These are phyloP conservation scores for Camelina hispida DNA, from an alignment of 345 rosid genomes.

Conservation along the genomic window DNA sequence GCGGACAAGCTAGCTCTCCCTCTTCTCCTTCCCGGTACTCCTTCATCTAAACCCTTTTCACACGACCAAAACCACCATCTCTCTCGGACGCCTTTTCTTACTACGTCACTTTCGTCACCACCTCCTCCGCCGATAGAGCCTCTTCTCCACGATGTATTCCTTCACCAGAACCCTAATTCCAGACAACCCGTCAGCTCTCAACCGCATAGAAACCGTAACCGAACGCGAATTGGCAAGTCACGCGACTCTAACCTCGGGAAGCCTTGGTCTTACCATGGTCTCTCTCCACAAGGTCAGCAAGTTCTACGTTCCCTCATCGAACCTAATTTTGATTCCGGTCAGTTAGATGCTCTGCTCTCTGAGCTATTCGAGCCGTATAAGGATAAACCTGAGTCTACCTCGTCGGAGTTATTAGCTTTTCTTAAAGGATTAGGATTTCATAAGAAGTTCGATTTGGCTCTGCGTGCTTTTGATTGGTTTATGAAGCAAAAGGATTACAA, in stretches of 20 bases:
- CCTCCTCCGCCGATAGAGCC: slow-evolving; percentile 49
- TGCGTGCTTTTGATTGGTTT: slow-evolving; percentile 79
- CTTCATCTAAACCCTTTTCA: slow-evolving; percentile 56
- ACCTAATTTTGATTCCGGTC: slow-evolving; percentile 56
- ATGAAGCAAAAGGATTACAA: slow-evolving; percentile 53
- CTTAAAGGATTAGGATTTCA: slow-evolving; percentile 79
- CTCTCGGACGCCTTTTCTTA: slow-evolving; percentile 28
- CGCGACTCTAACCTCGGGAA: slow-evolving; percentile 74
- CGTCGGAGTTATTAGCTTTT: slow-evolving; percentile 64
- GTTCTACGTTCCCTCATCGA: slow-evolving; percentile 60
- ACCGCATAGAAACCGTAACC: slow-evolving; percentile 43
- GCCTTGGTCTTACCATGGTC: slow-evolving; percentile 72
- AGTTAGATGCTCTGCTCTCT: slow-evolving; percentile 50
- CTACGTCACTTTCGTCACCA: slow-evolving; percentile 35
- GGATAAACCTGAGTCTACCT: slow-evolving; percentile 45
- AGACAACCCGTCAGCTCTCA: slow-evolving; percentile 37
- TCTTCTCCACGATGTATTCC: slow-evolving; percentile 52
- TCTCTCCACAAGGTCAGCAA: slow-evolving; percentile 70
- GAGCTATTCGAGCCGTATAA: slow-evolving; percentile 47
- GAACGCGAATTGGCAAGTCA: slow-evolving; percentile 68
- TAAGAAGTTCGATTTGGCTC: slow-evolving; percentile 67
- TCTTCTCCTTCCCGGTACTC: slow-evolving; percentile 66
- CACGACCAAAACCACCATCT: slow-evolving; percentile 46
- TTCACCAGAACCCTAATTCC: slow-evolving; percentile 44
- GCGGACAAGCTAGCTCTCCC: slow-evolving; percentile 77